Evolutionary conservation across 1,139 yeast species (phyloP), one percentile per base, ranked within the genome.

Genomic region (Yamadazyma jaroonii): DNA sequence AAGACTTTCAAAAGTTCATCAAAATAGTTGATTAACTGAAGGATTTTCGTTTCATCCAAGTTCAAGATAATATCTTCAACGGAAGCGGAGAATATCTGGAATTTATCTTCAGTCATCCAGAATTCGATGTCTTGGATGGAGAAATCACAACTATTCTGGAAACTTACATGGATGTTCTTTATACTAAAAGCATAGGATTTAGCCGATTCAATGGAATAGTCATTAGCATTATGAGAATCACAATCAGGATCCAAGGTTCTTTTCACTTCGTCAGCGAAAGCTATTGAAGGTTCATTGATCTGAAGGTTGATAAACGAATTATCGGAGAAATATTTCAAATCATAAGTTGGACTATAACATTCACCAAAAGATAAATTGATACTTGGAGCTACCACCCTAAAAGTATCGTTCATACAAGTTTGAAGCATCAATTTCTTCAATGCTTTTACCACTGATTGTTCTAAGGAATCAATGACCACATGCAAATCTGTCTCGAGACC

Each of bases 391-490:
- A 79, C 73, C 3, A 85, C 38, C 32, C 86, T 66, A 5, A 74
- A 32, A 44, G 78, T 81, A 25, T 60, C 57, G 2, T 72, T 62
- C 21, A 61, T 53, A 3, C 73, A 64, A 1, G 61, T 50, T 2
- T 70, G 63, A 8, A 56, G 50, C 37, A 75, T 58, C 15, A 67
- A 54, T 9, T 47, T 48, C 24, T 66, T 61, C 12, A 84, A 54
- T 12, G 63, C 54, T 27, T 57, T 59, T 9, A 86, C 67, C 2
- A 84, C 76, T n/a, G 77, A 74, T 20, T 77, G 59, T 42, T 89
- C 95, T 14, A 88, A 60, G 13, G 59, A 54, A 54, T 90, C 96
- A 56, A 89, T 64, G 2, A 79, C 61, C 6, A 72, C 64, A 20
- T 69, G 67, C 32, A 80, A 51, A 4, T 68, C 61, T 35, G 57